Evolutionary conservation across 2,329 filamentous ascomycete species (phyloP).

Genomic region (Chaetomiaceae sp.): DNA sequence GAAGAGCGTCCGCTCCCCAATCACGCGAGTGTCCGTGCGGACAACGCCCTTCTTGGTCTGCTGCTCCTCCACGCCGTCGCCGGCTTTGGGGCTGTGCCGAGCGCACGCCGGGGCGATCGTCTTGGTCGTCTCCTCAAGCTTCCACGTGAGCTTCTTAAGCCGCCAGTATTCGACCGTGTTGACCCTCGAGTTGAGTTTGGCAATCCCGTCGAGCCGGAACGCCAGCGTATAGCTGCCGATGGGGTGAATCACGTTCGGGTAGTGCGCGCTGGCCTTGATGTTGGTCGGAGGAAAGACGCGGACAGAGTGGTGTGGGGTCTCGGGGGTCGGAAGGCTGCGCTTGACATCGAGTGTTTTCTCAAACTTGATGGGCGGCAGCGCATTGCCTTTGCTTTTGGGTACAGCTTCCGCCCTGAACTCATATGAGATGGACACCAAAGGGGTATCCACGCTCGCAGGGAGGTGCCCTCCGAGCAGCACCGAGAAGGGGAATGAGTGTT

Average conservation of each 20-base stretch:
- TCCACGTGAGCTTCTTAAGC: constrained; percentile 86
- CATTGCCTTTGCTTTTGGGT: constrained; percentile 42
- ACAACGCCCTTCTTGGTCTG: constrained; percentile 56
- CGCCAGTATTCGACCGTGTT: constrained; percentile 77
- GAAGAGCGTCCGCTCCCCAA: constrained; percentile 78
- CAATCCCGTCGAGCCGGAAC: constrained; percentile 80
- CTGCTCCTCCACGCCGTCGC: constrained; percentile 36
- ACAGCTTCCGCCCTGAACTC: constrained; percentile 64
- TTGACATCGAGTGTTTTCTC: constrained; percentile 65
- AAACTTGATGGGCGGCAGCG: constrained; percentile 47
- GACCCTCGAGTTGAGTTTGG: constrained; percentile 59
- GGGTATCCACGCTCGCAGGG: constrained; percentile 74
- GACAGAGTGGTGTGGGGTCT: constrained; percentile 78
- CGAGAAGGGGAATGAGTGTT: constrained; percentile 82
- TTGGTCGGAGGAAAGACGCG: constrained; percentile 96
- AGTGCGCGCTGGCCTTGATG: constrained; percentile 76
- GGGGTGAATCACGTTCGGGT: constrained; percentile 78
- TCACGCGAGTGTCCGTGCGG: constrained; percentile 68
- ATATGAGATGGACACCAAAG: constrained; percentile 70
- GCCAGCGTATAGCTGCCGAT: constrained; percentile 74
- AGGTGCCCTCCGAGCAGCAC: constrained; percentile 77
- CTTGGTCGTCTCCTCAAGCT: constrained; percentile 81
- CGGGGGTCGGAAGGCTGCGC: constrained; percentile 68
- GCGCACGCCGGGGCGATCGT: constrained; percentile 72
- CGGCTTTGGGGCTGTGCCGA: constrained; percentile 58